Evolutionary conservation across 805 yeast species (phyloP).

Genomic region (Grigorovia transvaalensis): DNA sequence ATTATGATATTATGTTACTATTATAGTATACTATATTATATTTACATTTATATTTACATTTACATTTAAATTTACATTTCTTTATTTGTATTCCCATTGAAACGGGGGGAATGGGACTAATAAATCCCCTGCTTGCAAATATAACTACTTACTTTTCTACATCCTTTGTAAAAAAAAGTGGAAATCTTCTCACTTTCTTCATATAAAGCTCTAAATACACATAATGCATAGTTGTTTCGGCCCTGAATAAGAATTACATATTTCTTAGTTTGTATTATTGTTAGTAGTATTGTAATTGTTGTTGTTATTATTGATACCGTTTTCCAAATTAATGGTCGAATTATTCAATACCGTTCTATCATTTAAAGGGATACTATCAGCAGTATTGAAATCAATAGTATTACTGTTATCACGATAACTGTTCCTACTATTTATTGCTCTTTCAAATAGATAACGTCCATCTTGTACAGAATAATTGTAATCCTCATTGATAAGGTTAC

Average conservation of each 20-base stretch:
- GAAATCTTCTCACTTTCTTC: too few relatives aligned
- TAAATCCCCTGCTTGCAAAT: too few relatives aligned
- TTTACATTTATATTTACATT: too few relatives aligned
- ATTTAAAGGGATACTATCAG: neutral
- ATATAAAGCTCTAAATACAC: neutral
- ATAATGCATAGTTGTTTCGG: neutral
- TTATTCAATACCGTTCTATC: neutral
- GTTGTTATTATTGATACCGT: neutral
- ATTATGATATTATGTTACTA: too few relatives aligned
- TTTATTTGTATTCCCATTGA: too few relatives aligned
- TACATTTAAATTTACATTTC: too few relatives aligned
- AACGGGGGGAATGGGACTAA: too few relatives aligned
- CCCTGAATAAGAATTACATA: neutral
- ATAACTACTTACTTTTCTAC: too few relatives aligned
- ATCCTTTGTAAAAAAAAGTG: too few relatives aligned
- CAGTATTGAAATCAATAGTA: neutral
- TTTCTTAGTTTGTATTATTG: neutral
- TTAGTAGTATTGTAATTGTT: neutral
- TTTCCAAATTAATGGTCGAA: neutral
- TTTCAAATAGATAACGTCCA: constrained; percentile 25
- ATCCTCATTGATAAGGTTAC: constrained; percentile 34
- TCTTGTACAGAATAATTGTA: constrained; percentile 27
- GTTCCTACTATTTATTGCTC: constrained; percentile 9
- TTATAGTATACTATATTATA: too few relatives aligned
- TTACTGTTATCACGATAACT: neutral